Conservation (phyloP, 2,329 filamentous ascomycete genomes). For the Chaetothyriales sp. region DNA sequence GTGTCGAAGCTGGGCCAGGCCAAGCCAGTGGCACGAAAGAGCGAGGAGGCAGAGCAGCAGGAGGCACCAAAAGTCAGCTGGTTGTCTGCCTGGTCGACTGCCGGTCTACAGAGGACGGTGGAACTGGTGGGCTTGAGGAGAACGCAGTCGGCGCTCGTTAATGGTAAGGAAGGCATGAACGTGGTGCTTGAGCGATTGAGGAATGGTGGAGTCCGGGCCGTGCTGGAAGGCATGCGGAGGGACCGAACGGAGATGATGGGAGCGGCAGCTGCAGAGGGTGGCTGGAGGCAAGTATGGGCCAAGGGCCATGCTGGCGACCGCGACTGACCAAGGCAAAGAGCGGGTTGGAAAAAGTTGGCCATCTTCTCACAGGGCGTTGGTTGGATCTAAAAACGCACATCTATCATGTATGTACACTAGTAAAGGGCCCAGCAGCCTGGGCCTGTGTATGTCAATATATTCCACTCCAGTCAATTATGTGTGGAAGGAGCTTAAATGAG, state of each 20-base stretch:
- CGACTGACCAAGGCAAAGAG: not conserved
- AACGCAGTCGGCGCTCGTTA: constrained; percentile 44
- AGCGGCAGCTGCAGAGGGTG: constrained; percentile 18
- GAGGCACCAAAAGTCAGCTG: constrained; percentile 40
- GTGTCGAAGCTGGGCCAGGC: constrained; percentile 45
- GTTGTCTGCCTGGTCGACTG: constrained; percentile 44
- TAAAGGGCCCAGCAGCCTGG: not conserved
- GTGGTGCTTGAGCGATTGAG: constrained; percentile 49
- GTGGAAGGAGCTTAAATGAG: not conserved
- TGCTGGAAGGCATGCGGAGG: constrained; percentile 54
- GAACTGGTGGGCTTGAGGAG: constrained; percentile 47
- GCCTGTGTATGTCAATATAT: not conserved
- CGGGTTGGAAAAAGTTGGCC: no score
- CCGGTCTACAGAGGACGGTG: constrained; percentile 46
- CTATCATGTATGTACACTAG: not conserved
- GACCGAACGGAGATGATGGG: constrained; percentile 32
- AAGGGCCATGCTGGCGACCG: constrained; percentile 11
- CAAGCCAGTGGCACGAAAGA: constrained; percentile 32
- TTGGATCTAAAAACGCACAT: not conserved
- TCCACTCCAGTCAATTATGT: not conserved
- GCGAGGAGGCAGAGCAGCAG: constrained; percentile 31
- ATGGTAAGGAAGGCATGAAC: constrained; percentile 52
- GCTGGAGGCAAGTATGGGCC: constrained; percentile 29
- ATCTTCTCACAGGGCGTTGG: not conserved
- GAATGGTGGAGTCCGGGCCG: constrained; percentile 49